Base-by-base conservation (phyloP, 176 grass and related monocot genomes). In the Aegilops bicornis region DNA sequence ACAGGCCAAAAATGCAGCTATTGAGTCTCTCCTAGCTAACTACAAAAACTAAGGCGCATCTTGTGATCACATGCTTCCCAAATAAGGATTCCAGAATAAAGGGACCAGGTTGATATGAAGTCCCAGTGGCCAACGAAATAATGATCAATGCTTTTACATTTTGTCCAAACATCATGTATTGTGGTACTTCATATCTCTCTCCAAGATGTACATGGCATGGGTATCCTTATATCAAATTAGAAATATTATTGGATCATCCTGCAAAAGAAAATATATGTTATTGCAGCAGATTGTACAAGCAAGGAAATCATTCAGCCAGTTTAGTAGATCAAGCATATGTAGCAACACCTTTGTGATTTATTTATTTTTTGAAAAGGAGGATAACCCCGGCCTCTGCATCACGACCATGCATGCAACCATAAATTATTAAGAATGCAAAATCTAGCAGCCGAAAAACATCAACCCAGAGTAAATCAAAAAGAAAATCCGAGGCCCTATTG, bases 1-100 rank as follows among this genome's bases (percentile, higher is more conserved):
- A 23, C 83, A 69, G 0, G 33, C 77, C 32, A 89, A 85, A 36
- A 85, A 89, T 89, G 75, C 77, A 77, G 88, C 88, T 67, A 76
- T 89, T 31, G 70, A 86, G 36, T 42, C 78, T 50, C 62, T 79
- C 30, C 37, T 83, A 42, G 73, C 58, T 64, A 81, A 73, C 19
- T 25, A 75, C 79, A 45, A 42, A 66, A 67, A 24, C 25, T 89
- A 89, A 71, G 78, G 77, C 27, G 42, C 67, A 32, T 54, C 15
- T 64, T 79, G 30, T 25, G 45, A 11, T 25, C 30, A 67, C 23
- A 32, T 31, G 40, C 30, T 36, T 42, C 24, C 45, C 20, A 64
- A 64, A 80, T 80, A 73, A 86, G 8, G 19, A 79, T 45, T 72
- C 12, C 45, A 11, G 33, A 63, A 63, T 60, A 23, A 64, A 79